These are phyloP conservation scores for Agaricus bisporus DNA, from an alignment of 768 basidiomycete genomes.

Conservation along the genomic window DNA sequence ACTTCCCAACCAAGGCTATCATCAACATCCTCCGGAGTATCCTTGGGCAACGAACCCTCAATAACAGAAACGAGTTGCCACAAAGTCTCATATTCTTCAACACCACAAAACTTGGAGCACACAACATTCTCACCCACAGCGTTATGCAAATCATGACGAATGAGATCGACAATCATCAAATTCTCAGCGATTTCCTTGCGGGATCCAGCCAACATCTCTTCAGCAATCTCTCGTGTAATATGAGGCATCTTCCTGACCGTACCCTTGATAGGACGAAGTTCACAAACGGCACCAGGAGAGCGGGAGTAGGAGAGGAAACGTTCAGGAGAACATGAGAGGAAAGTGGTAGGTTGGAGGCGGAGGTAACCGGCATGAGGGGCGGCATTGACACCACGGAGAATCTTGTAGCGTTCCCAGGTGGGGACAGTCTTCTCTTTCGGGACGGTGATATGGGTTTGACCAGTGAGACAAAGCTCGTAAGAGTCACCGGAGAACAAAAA, in stretches of 20 bases:
- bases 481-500: conserved; percentile 79
- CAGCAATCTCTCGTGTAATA: conserved; percentile 58
- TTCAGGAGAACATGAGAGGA: conserved; percentile 88
- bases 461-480: conserved; percentile 90
- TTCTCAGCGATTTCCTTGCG: conserved; percentile 95
- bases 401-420: conserved; percentile 66
- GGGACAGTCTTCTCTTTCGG: conserved; percentile 32
- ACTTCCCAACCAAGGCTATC: conserved; percentile 72
- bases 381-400: conserved; percentile 71
- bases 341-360: conserved; percentile 67
- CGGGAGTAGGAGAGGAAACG: conserved; percentile 79
- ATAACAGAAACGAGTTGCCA: conserved; percentile 96
- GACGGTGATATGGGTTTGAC: conserved; percentile 54
- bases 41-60: conserved; percentile 51
- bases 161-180: conserved; percentile 96
- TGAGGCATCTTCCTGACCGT: conserved; percentile 71
- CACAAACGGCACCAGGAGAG: conserved; percentile 56
- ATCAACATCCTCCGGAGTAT: conserved; percentile 29
- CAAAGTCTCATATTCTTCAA: conserved; percentile 92
- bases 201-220: conserved; percentile 54
- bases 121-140: conserved; percentile 77
- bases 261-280: conserved; percentile 93
- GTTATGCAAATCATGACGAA: conserved; percentile 85
- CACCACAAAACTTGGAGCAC: conserved; percentile 78
- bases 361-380: conserved; percentile 85